A percentile compares a stretch with the other conserved stretches of the same genome.
phyloP scores from a whole-genome alignment of 257 asterid genomes.

The Ajuga chamaepitys region DNA sequence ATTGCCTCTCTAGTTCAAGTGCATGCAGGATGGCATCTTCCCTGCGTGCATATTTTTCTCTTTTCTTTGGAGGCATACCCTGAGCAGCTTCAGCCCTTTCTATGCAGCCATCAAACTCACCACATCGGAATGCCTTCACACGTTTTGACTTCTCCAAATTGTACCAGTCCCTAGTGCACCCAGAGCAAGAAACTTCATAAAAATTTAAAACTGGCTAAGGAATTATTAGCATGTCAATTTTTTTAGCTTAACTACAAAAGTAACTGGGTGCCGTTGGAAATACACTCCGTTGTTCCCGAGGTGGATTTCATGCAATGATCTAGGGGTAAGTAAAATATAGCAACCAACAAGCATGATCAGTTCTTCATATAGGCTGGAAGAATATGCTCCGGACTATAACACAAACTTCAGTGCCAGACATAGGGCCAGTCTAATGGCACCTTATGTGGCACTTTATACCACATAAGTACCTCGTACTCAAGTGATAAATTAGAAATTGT shows the following conservation, averaged over 20 bases:
- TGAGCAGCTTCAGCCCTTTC: slow-evolving; percentile 93
- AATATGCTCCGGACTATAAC: background rate
- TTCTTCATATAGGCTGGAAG: slow-evolving; percentile 4
- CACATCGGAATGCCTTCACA: slow-evolving; percentile 93
- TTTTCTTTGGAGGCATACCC: slow-evolving; percentile 94
- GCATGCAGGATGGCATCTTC: slow-evolving; percentile 99
- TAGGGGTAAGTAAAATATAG: background rate
- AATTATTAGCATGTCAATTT: background rate
- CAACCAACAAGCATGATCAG: background rate
- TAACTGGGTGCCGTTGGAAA: background rate
- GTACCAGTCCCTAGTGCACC: slow-evolving; percentile 84
- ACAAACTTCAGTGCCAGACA: background rate
- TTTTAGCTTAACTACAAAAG: background rate
- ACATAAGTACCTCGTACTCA: background rate
- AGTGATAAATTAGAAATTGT: background rate
- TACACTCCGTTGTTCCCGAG: background rate
- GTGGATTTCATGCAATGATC: slow-evolving; percentile 2
- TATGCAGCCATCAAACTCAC: slow-evolving; percentile 91
- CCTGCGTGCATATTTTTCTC: slow-evolving; percentile 97
- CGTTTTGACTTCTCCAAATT: slow-evolving; percentile 97
- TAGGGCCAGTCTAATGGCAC: no score
- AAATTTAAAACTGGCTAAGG: background rate
- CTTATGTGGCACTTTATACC: background rate
- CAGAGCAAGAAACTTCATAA: slow-evolving; percentile 16
- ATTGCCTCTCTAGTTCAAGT: slow-evolving; percentile 81